These are phyloP conservation scores for Fusarium mangiferae DNA, from an alignment of 2,329 filamentous ascomycete species.

Conservation along the genomic window DNA sequence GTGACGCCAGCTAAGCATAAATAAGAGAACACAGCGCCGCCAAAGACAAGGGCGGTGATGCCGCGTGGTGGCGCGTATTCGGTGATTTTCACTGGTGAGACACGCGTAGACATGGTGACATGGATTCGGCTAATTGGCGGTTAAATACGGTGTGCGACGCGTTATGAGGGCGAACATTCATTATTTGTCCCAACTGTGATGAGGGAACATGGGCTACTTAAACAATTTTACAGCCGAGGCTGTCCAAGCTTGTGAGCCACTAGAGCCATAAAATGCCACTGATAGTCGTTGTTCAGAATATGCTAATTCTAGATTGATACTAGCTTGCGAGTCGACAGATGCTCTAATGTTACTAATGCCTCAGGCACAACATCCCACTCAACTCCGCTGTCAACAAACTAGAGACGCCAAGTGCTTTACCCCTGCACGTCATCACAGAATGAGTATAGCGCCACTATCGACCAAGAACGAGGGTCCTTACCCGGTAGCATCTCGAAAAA, in stretches of 20 bases:
- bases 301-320: neutral
- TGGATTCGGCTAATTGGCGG: neutral
- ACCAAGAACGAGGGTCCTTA: neutral
- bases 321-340: neutral
- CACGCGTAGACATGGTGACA: neutral
- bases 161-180: neutral
- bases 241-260: neutral
- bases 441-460: neutral
- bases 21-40: neutral
- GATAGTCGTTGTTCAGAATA: fast-evolving
- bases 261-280: neutral
- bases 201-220: neutral
- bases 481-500: neutral
- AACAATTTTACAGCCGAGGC: neutral
- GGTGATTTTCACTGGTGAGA: neutral
- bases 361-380: neutral
- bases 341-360: neutral
- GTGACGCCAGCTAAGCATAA: neutral
- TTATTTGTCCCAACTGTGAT: neutral
- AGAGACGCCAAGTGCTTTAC: neutral
- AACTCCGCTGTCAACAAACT: neutral
- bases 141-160: neutral
- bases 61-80: neutral
- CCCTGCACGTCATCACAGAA: neutral
- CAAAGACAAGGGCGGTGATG: neutral